Conservation (phyloP, 306 rosid genomes). For the Rosa rugosa region DNA sequence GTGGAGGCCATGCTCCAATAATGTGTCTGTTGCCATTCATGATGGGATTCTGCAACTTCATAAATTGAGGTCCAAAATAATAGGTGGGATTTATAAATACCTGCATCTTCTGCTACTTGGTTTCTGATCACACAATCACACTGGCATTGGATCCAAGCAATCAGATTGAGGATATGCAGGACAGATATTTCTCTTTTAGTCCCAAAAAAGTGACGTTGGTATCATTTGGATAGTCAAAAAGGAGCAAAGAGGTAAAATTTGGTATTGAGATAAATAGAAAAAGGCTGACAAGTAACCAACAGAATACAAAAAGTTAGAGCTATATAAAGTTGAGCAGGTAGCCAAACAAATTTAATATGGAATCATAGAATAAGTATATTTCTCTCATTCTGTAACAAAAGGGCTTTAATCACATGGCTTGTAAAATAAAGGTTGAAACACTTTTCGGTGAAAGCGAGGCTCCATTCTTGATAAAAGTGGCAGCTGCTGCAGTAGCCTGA, state of each 20-base stretch:
- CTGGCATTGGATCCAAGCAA: not conserved
- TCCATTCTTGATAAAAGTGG: not conserved
- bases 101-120: constrained; percentile 11
- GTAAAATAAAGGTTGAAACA: not conserved
- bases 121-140: constrained; percentile 5
- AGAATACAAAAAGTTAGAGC: constrained; percentile 2
- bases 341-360: not conserved
- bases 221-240: constrained; percentile 12
- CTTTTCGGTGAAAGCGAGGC: constrained; percentile 8
- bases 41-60: not conserved
- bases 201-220: not conserved
- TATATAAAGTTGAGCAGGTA: not conserved
- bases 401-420: constrained; percentile 7
- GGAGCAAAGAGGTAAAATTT: not conserved
- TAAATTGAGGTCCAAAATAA: constrained; percentile 2
- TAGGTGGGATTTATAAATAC: not conserved
- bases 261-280: not conserved
- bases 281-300: constrained; percentile 1
- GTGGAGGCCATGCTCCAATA: constrained; percentile 4
- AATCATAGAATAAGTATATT: not conserved
- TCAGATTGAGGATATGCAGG: not conserved
- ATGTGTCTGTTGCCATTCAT: not conserved
- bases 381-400: not conserved
- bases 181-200: not conserved
- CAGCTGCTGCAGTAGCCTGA: not conserved